Percentiles rank a stretch among this genome's conserved stretches.
Evolutionary conservation across 768 basidiomycete species (phyloP).

Genomic region (Pisolithus tinctorius): DNA sequence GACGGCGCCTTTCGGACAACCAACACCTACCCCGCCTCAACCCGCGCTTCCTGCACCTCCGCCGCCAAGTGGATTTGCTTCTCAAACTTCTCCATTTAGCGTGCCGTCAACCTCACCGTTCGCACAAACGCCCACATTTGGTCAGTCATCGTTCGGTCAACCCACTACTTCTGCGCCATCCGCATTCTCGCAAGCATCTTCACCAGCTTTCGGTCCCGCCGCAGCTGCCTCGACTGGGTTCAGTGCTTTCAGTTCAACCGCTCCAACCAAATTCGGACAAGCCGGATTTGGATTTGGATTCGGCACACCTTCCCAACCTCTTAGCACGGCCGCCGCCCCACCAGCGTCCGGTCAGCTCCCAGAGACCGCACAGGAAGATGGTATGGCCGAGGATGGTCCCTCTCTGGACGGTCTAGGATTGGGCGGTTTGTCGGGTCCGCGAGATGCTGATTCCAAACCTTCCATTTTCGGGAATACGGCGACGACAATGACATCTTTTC

Average conservation of each 20-base stretch:
- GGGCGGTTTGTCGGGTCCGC: conserved; percentile 15
- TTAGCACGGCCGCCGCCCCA: background rate
- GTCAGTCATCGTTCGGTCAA: conserved; percentile 11
- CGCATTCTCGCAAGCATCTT: conserved; percentile 13
- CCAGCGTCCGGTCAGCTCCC: background rate
- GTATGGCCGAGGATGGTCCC: conserved; percentile 28
- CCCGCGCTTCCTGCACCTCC: conserved; percentile 29
- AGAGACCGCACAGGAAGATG: conserved; percentile 18
- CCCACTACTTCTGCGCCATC: conserved; percentile 18
- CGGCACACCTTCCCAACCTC: conserved; percentile 7
- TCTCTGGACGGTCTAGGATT: conserved; percentile 28
- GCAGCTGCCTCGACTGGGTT: conserved; percentile 20
- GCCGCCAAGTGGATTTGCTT: conserved; percentile 23
- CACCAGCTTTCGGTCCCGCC: conserved; percentile 18
- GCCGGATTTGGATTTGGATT: conserved; percentile 20
- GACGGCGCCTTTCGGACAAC: conserved; percentile 3
- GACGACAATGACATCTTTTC: conserved; percentile 4
- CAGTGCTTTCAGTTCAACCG: conserved; percentile 26
- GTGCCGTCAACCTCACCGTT: conserved; percentile 17
- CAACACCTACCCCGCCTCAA: conserved; percentile 11
- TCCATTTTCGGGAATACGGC: conserved; percentile 28
- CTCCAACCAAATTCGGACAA: conserved; percentile 28
- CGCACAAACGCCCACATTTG: conserved; percentile 24
- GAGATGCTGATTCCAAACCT: conserved; percentile 18
- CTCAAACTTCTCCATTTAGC: conserved; percentile 15